These are phyloP conservation scores for Aspergillus tubingensis DNA, from an alignment of 2,329 filamentous ascomycete species.

Conservation along the genomic window DNA sequence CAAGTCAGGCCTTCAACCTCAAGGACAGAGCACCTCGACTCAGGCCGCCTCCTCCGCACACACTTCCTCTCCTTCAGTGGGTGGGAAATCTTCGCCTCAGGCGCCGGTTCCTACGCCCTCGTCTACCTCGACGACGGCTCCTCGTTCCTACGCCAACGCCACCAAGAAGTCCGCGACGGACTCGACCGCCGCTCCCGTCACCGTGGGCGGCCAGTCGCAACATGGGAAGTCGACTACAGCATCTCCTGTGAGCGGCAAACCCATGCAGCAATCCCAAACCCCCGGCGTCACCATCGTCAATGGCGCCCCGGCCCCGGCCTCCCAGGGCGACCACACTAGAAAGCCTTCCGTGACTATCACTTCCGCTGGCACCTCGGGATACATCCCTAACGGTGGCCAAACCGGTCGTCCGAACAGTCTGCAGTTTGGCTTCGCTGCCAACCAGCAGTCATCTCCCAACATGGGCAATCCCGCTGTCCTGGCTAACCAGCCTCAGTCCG, in stretches of 20 bases:
- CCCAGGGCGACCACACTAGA: slow-evolving; percentile 70
- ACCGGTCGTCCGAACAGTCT: slow-evolving; percentile 61
- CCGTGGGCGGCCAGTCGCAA: slow-evolving; percentile 54
- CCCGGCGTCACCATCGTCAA: slow-evolving; percentile 64
- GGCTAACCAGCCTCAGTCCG: slow-evolving; percentile 43
- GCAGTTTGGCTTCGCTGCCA: slow-evolving; percentile 73
- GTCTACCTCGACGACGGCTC: slow-evolving; percentile 48
- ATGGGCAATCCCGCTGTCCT: slow-evolving; percentile 61
- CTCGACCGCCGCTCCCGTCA: slow-evolving; percentile 53
- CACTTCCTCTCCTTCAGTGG: slow-evolving; percentile 44
- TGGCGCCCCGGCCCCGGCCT: slow-evolving; percentile 55
- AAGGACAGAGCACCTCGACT: slow-evolving; percentile 51
- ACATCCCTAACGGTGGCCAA: slow-evolving; percentile 73
- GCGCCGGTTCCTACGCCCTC: slow-evolving; percentile 20
- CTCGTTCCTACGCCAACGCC: slow-evolving; percentile 63
- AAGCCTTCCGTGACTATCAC: slow-evolving; percentile 92
- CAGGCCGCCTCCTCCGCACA: slow-evolving; percentile 48
- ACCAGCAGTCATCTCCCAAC: slow-evolving; percentile 64
- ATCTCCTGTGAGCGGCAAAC: slow-evolving; percentile 83
- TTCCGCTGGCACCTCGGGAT: slow-evolving; percentile 74
- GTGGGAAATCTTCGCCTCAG: slow-evolving; percentile 52
- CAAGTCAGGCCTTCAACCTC: slow-evolving; percentile 52
- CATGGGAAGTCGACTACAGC: slow-evolving; percentile 65
- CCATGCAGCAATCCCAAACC: slow-evolving; percentile 50
- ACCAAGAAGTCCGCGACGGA: slow-evolving; percentile 61